Evolutionary conservation across 768 basidiomycete species (phyloP), one percentile per base, ranked within the genome.

Genomic region (Phlebiopsis flavidoalba): DNA sequence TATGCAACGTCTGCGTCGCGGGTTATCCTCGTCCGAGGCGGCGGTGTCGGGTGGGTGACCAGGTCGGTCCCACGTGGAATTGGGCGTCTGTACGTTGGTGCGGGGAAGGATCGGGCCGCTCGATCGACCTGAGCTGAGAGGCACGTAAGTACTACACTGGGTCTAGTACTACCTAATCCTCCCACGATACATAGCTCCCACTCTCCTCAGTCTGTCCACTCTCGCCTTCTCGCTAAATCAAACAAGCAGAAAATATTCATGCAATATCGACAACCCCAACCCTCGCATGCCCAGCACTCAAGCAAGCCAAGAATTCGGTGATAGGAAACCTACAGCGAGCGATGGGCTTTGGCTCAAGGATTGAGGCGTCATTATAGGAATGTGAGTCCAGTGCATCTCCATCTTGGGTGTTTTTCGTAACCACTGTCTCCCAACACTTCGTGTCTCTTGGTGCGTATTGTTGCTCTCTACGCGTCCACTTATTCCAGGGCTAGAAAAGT

Each of bases 261-360:
- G 48, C 12, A 15, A 21, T 49, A 12, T 49, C 48, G 19, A 48
- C 14, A 19, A 48, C 6, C 48, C 48, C 48, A 49, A 12, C 19
- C 19, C 48, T 49, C 24, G 48, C 48, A 7, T 40, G 37, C 37
- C 7, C 14, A 10, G 40, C 40, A 10, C 17, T 49, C 64, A 91
- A 89, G 73, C 75, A 78, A 61, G 79, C 84, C 61, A 91, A 91
- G 73, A 92, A 92, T 71, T 70, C 78, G 0, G 86, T 91, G 53
- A 91, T 92, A 43, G 91, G 91, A 1, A 93, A 91, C 63, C 88
- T 0, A 81, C 83, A 0, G 87, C 88, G 1, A 93, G 93, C n/a
- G 70, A 68, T n/a, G 77, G 1, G 70, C 79, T 14, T 73, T 89
- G 1, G 83, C 85, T 0, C 72, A 77, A n/a, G 47, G 87, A 92